Evolutionary conservation across 495 filamentous ascomycete genomes (phyloP).

Genomic region (Annulohypoxylon bovei): DNA sequence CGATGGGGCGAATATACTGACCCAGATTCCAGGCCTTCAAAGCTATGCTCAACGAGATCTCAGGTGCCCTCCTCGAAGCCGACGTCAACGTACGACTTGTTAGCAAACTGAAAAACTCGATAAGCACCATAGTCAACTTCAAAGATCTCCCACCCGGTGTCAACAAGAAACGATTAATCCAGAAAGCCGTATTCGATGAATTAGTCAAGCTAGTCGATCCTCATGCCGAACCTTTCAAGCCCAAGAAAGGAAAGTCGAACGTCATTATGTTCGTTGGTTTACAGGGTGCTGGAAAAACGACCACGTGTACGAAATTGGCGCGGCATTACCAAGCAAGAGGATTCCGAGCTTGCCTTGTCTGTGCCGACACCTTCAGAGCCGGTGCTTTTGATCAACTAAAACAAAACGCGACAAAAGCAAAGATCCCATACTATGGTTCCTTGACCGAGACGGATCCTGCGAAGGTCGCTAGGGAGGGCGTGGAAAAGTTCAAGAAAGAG

Average conservation of each 20-base stretch:
- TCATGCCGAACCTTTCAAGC: conserved; percentile 94
- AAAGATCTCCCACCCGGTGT: conserved; percentile 85
- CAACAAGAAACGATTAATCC: conserved; percentile 98
- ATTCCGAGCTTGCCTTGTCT: conserved; percentile 94
- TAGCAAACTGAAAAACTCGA: conserved; percentile 88
- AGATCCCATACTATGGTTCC: conserved; percentile 98
- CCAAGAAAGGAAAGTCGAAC: conserved; percentile 94
- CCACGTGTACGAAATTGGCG: conserved; percentile 96
- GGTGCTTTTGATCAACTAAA: conserved; percentile 99
- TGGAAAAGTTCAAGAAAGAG: conserved; percentile 99
- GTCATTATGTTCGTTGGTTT: conserved; percentile 99
- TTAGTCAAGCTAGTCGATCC: conserved; percentile 95
- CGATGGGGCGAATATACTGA: conserved; percentile 18
- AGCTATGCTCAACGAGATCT: conserved; percentile 97
- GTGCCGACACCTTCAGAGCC: conserved; percentile 97
- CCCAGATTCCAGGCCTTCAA: conserved; percentile 80
- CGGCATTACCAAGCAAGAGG: conserved; percentile 93
- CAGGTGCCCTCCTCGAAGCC: conserved; percentile 89
- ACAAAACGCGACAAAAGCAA: conserved; percentile 98
- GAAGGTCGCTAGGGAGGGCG: conserved; percentile 89
- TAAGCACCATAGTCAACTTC: conserved; percentile 90
- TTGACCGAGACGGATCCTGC: conserved; percentile 96
- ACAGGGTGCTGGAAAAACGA: conserved; percentile 97
- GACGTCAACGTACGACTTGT: conserved; percentile 98
- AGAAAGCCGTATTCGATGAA: conserved; percentile 98